A percentile compares a stretch with the other conserved stretches of the same genome.
Conservation (phyloP, 441 rosid genomes). For the Gossypium gossypioides region DNA sequence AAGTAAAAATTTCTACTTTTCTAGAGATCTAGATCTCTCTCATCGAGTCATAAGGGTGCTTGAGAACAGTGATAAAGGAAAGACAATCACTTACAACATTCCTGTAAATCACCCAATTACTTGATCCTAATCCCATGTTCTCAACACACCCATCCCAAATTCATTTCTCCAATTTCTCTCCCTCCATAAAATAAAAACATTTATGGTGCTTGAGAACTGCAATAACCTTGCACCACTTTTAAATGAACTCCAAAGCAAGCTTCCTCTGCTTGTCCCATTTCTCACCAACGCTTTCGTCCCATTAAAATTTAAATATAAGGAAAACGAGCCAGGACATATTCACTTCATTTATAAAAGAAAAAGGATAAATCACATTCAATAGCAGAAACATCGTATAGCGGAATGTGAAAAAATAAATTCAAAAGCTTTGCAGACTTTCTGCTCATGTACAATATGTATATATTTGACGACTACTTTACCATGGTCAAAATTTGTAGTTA, state of each 20-base stretch:
- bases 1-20: no score
- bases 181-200: not conserved
- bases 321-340: not conserved
- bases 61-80: no score
- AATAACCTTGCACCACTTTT: not conserved
- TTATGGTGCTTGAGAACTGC: not conserved
- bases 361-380: not conserved
- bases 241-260: not conserved
- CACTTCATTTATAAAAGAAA: not conserved
- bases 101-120: no score
- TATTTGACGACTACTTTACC: not conserved
- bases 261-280: not conserved
- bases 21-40: no score
- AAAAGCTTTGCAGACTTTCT: not conserved
- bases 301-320: not conserved
- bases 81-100: no score
- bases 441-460: not conserved
- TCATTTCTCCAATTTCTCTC: not conserved
- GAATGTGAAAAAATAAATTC: not conserved
- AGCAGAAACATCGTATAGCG: not conserved
- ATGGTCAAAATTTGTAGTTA: not conserved
- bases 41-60: no score
- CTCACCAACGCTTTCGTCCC: not conserved
- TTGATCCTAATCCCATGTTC: not conserved
- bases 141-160: not conserved